phyloP scores from a whole-genome alignment of 2,329 filamentous ascomycete species.

The Claviceps paspali region DNA sequence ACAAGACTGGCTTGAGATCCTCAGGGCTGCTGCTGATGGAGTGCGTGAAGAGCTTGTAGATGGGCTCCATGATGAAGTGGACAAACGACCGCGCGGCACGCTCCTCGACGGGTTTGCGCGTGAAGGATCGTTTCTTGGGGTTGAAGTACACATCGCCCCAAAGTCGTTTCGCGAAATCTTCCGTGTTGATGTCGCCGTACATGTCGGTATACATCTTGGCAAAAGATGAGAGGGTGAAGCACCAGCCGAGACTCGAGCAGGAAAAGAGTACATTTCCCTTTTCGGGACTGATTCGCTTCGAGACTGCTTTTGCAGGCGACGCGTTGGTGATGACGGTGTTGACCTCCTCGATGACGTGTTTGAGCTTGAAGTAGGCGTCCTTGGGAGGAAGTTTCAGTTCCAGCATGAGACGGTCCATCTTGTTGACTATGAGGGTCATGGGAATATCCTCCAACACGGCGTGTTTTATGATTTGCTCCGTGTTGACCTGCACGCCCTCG shows the following conservation, averaged over 20 bases:
- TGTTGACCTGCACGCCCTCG: conserved; percentile 97
- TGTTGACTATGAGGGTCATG: conserved; percentile 84
- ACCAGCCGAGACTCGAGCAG: conserved; percentile 89
- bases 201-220: conserved; percentile 90
- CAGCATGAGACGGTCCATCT: conserved; percentile 88
- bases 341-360: conserved; percentile 96
- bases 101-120: conserved; percentile 71
- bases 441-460: conserved; percentile 82
- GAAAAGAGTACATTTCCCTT: conserved; percentile 98
- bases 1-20: conserved; percentile 66
- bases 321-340: conserved; percentile 89
- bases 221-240: conserved; percentile 87
- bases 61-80: conserved; percentile 86
- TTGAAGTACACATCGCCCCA: conserved; percentile 99
- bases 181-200: conserved; percentile 65
- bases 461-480: conserved; percentile 93
- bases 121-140: conserved; percentile 77
- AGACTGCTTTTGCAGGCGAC: conserved; percentile 65
- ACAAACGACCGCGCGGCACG: conserved; percentile 75
- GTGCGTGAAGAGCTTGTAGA: conserved; percentile 95
- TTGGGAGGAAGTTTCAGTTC: conserved; percentile 87
- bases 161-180: conserved; percentile 69
- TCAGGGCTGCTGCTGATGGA: conserved; percentile 83
- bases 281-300: conserved; percentile 74
- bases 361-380: conserved; percentile 97